phyloP scores from a whole-genome alignment of 345 rosid genomes.

The Xanthoceras sorbifolium region DNA sequence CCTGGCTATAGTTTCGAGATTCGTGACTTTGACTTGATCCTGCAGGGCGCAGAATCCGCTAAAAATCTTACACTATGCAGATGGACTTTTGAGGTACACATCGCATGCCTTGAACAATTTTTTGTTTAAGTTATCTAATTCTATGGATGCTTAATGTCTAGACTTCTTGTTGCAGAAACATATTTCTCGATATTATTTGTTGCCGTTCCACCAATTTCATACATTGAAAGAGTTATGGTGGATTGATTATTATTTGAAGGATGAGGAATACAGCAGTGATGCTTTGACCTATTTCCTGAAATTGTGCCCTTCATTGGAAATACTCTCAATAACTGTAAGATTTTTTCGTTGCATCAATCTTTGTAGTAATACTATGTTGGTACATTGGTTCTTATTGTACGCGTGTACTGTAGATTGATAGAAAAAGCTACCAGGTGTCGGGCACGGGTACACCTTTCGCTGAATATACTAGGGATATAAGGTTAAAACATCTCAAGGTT shows the following conservation, averaged over 20 bases:
- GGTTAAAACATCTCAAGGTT: conserved; percentile 25
- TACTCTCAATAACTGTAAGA: conserved; percentile 19
- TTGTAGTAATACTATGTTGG: not conserved
- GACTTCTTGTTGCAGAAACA: conserved; percentile 10
- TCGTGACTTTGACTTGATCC: not conserved
- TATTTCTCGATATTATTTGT: not conserved
- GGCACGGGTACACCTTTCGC: not conserved
- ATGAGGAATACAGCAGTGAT: conserved; percentile 10
- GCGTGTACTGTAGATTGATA: conserved; percentile 12
- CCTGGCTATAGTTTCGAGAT: not conserved
- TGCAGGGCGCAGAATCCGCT: not conserved
- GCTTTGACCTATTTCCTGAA: conserved; percentile 16
- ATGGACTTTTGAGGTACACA: conserved; percentile 14
- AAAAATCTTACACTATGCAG: conserved; percentile 8
- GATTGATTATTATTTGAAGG: conserved; percentile 15
- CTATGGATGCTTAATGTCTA: not conserved
- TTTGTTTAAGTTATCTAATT: not conserved
- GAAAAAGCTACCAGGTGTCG: not conserved
- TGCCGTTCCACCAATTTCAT: not conserved
- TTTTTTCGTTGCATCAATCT: not conserved
- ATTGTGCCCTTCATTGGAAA: conserved; percentile 14
- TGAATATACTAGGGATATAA: not conserved
- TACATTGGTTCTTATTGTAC: not conserved
- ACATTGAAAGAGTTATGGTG: conserved; percentile 17
- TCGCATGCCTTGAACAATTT: too few species aligned